Evolutionary conservation across 1,284 basidiomycete species (phyloP).

Genomic region (Calocybe gambosa): DNA sequence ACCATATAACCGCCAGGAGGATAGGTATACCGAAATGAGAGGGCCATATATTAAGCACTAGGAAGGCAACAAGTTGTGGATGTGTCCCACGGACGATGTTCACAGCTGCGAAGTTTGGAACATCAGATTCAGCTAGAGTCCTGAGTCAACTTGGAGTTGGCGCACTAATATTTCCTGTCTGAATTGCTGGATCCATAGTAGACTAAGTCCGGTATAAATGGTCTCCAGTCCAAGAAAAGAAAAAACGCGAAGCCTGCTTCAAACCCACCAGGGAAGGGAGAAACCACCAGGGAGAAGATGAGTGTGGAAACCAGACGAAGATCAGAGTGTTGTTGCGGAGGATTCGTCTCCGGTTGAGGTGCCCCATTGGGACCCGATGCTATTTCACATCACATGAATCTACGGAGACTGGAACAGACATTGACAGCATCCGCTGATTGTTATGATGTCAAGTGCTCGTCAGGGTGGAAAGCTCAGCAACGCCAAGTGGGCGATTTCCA

Average conservation of each 20-base stretch:
- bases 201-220: background rate
- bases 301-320: slow-evolving; percentile 2
- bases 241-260: slow-evolving; percentile 17
- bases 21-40: slow-evolving; percentile 42
- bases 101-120: slow-evolving; percentile 11
- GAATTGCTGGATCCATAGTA: slow-evolving; percentile 6
- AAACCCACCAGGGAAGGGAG: slow-evolving; percentile 9
- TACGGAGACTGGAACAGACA: background rate
- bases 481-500: no score
- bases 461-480: no score
- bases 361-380: no score
- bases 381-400: background rate
- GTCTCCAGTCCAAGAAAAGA: background rate
- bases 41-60: slow-evolving; percentile 44
- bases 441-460: background rate
- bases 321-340: background rate
- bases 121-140: background rate
- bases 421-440: background rate
- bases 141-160: background rate
- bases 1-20: slow-evolving; percentile 34
- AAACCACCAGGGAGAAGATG: slow-evolving; percentile 4
- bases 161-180: slow-evolving; percentile 7
- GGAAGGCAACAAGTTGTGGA: slow-evolving; percentile 32
- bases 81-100: slow-evolving; percentile 39
- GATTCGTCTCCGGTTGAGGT: background rate